Conservation (phyloP, 202 grass and related monocot genomes). For the Miscanthus sacchariflorus region DNA sequence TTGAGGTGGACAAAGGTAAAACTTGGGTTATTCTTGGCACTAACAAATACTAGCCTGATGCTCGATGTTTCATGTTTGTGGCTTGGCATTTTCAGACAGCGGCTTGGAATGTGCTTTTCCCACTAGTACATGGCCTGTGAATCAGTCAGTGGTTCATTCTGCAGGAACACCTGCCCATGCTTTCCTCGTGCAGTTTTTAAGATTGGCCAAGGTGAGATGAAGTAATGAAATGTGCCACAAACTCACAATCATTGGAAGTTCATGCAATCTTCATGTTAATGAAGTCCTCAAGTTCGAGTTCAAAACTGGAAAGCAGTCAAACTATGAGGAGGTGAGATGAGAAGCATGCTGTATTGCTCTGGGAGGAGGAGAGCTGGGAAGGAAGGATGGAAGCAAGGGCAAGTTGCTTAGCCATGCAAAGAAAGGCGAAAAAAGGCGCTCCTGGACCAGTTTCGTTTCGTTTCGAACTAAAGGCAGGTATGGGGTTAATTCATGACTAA, state of each 20-base stretch:
- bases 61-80: conserved; percentile 31
- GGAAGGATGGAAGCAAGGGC: background rate
- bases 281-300: background rate
- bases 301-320: background rate
- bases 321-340: background rate
- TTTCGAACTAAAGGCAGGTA: conserved; percentile 43
- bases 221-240: background rate
- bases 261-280: conserved; percentile 24
- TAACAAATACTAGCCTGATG: conserved; percentile 34
- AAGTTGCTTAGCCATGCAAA: conserved; percentile 55
- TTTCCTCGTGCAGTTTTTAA: conserved; percentile 14
- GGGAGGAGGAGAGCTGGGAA: background rate
- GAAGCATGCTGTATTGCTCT: background rate
- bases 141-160: background rate
- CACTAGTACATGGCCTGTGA: background rate
- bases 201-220: background rate
- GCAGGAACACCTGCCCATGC: conserved; percentile 12
- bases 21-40: conserved; percentile 23
- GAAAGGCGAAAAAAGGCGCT: conserved; percentile 17
- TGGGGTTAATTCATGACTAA: conserved; percentile 58
- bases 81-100: conserved; percentile 17
- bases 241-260: conserved; percentile 3
- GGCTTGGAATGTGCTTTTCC: conserved; percentile 43
- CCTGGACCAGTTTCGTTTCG: background rate
- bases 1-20: conserved; percentile 40